phyloP scores from a whole-genome alignment of 148 eudicot species.

The Cornus florida region DNA sequence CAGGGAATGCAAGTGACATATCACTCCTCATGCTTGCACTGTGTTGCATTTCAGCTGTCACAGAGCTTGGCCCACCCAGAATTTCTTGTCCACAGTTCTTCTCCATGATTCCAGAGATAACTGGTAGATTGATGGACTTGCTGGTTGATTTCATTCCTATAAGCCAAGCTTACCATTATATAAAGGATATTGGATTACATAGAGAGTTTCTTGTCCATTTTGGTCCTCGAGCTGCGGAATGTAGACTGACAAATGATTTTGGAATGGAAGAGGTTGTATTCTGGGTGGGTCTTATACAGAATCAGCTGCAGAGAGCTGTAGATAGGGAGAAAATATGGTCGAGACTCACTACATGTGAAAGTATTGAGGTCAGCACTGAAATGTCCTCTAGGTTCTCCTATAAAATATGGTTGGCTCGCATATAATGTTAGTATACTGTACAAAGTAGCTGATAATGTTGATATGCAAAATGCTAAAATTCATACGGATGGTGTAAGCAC shows the following conservation, averaged over 20 bases:
- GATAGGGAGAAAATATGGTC: constrained; percentile 97
- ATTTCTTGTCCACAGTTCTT: constrained; percentile 80
- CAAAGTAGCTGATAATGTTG: constrained; percentile 1
- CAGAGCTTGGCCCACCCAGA: constrained; percentile 90
- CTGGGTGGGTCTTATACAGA: constrained; percentile 87
- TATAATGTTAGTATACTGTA: background rate
- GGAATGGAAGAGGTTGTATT: constrained; percentile 76
- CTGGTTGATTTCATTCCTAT: constrained; percentile 71
- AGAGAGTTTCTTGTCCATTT: constrained; percentile 89
- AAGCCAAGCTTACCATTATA: constrained; percentile 63
- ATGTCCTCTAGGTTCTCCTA: background rate
- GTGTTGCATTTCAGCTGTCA: constrained; percentile 70
- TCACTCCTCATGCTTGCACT: constrained; percentile 76
- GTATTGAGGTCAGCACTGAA: constrained; percentile 70
- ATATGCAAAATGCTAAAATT: background rate
- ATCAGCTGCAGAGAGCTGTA: constrained; percentile 84
- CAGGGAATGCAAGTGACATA: constrained; percentile 61
- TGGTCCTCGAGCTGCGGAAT: constrained; percentile 88
- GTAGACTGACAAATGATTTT: constrained; percentile 59
- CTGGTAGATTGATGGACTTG: constrained; percentile 85
- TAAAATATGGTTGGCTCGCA: background rate
- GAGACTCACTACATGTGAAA: constrained; percentile 89
- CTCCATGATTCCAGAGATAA: constrained; percentile 73
- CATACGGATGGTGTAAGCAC: too few relatives aligned
- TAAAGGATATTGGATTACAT: constrained; percentile 76